Percentiles rank a stretch among this genome's conserved stretches.
These are phyloP conservation scores for Emericellopsis atlantica DNA, from an alignment of 2,329 filamentous ascomycete species.

Conservation along the genomic window DNA sequence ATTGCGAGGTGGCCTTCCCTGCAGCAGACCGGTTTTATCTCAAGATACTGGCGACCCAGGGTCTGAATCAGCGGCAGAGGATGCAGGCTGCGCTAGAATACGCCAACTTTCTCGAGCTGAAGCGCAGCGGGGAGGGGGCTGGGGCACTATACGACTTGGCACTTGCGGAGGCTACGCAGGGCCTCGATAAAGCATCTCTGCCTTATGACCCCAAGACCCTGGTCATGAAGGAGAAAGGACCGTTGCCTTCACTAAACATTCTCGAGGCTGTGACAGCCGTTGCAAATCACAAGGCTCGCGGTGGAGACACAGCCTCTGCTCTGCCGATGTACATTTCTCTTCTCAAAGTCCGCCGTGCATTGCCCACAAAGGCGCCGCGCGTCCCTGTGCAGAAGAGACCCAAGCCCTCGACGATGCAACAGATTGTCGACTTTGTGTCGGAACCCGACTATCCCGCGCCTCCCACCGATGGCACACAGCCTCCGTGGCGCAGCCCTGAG, in stretches of 20 bases:
- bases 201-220: slow-evolving; percentile 49
- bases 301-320: slow-evolving; percentile 52
- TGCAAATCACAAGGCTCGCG: slow-evolving; percentile 64
- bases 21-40: slow-evolving; percentile 68
- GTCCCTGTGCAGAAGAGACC: slow-evolving; percentile 3
- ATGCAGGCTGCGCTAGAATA: slow-evolving; percentile 74
- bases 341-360: slow-evolving; percentile 62
- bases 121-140: slow-evolving; percentile 51
- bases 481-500: slow-evolving; percentile 49
- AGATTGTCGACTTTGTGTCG: slow-evolving; percentile 11
- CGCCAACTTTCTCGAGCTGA: slow-evolving; percentile 75
- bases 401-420: slow-evolving; percentile 4
- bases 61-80: slow-evolving; percentile 67
- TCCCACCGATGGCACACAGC: slow-evolving; percentile 55
- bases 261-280: slow-evolving; percentile 64
- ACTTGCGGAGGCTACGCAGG: slow-evolving; percentile 57
- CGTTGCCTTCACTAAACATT: slow-evolving; percentile 56
- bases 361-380: slow-evolving; percentile 14
- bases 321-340: slow-evolving; percentile 79
- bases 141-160: slow-evolving; percentile 65
- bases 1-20: slow-evolving; percentile 59
- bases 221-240: slow-evolving; percentile 47
- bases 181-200: slow-evolving; percentile 25
- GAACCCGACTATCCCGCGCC: slow-evolving; percentile 57
- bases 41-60: slow-evolving; percentile 67